phyloP scores from a whole-genome alignment of 2,329 filamentous ascomycete species.

The Sarocladium strictum region DNA sequence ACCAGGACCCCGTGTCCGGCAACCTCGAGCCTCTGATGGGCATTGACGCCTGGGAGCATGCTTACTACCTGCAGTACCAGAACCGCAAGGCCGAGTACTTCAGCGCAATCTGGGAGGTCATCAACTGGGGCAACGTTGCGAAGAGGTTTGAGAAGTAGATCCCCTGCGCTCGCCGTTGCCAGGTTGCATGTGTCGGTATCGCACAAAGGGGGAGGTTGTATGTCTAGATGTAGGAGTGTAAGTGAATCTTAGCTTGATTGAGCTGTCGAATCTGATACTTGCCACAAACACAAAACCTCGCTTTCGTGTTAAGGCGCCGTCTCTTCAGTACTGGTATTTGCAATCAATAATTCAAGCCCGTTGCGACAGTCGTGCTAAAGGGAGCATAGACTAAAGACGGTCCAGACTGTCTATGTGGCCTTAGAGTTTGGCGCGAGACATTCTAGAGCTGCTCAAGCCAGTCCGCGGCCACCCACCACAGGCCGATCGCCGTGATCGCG shows the following conservation, averaged over 20 bases:
- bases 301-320: no score
- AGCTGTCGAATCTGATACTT: background rate
- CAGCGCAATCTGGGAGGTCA: conserved; percentile 84
- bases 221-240: background rate
- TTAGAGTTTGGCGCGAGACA: conserved; percentile 1
- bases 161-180: background rate
- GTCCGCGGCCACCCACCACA: no score
- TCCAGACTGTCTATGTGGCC: background rate
- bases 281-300: no score
- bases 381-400: background rate
- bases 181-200: background rate
- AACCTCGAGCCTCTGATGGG: conserved; percentile 78
- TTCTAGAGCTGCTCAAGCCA: no score
- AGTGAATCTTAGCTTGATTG: background rate
- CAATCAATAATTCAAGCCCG: background rate
- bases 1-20: conserved; percentile 85
- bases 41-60: conserved; percentile 94
- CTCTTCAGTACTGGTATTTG: no score
- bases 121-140: conserved; percentile 91
- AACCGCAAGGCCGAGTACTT: conserved; percentile 98
- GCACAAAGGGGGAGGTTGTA: background rate
- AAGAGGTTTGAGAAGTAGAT: conserved; percentile 60
- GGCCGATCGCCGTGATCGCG: no score
- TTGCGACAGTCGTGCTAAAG: no score
- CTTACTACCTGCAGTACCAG: conserved; percentile 93